These are phyloP conservation scores for Daedalea quercina DNA, from an alignment of 768 basidiomycete genomes.

Conservation along the genomic window DNA sequence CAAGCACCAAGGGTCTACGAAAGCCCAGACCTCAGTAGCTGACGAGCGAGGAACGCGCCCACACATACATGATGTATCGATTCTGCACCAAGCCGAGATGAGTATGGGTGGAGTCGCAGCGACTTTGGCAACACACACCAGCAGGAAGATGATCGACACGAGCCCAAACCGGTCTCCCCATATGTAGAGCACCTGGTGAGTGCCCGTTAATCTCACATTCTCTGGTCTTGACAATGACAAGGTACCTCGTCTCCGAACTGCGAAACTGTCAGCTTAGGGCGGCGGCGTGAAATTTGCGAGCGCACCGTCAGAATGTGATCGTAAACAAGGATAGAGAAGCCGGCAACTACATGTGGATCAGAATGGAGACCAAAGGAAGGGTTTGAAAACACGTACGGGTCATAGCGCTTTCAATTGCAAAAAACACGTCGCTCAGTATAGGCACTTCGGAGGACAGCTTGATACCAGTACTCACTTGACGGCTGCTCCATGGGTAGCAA, in stretches of 20 bases:
- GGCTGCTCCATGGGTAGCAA: slow-evolving; percentile 14
- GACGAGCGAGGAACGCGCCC: too few species aligned
- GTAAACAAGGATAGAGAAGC: slow-evolving; percentile 20
- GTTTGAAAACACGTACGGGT: slow-evolving; percentile 12
- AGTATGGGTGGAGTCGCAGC: background rate
- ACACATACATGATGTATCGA: slow-evolving; percentile 21
- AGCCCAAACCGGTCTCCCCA: slow-evolving; percentile 18
- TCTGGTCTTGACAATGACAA: background rate
- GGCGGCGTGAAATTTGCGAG: background rate
- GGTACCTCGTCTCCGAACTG: slow-evolving; percentile 21
- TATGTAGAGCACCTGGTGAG: slow-evolving; percentile 15
- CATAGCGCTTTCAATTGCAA: slow-evolving; percentile 13
- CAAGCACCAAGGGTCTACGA: slow-evolving; percentile 17
- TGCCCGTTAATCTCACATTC: background rate
- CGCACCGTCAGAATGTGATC: slow-evolving; percentile 23
- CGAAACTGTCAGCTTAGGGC: background rate
- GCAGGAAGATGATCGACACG: slow-evolving; percentile 20
- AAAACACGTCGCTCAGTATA: too few species aligned
- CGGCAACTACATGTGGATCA: slow-evolving; percentile 13
- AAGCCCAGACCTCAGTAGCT: background rate
- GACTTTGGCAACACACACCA: slow-evolving; percentile 12
- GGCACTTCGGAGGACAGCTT: background rate
- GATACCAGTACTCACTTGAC: slow-evolving; percentile 19
- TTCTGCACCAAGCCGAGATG: slow-evolving; percentile 15
- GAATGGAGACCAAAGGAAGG: background rate